Evolutionary conservation across 202 grass and related monocot species (phyloP).

Genomic region (Digitaria exilis): DNA sequence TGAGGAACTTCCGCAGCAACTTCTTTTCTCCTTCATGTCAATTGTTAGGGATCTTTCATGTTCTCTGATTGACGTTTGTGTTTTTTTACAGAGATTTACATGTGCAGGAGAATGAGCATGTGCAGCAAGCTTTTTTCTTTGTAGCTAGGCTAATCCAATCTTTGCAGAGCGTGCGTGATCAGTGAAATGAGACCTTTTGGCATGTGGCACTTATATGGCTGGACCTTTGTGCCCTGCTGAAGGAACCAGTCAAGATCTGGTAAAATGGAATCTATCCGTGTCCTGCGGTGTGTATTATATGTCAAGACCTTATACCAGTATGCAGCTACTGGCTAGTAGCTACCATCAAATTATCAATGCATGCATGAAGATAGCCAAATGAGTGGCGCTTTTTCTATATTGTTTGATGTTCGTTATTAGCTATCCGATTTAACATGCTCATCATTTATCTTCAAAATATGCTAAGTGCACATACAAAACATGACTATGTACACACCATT

Average conservation of each 20-base stretch:
- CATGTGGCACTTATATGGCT: neutral
- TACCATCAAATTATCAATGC: neutral
- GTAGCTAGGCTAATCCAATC: neutral
- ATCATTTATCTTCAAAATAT: neutral
- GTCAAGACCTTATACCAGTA: neutral
- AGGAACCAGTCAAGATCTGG: slow-evolving; percentile 20
- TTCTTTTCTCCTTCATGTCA: neutral
- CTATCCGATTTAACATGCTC: neutral
- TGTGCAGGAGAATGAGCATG: slow-evolving; percentile 37
- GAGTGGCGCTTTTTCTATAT: neutral
- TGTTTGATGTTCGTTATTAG: neutral
- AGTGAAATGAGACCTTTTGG: neutral
- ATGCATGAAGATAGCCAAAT: neutral
- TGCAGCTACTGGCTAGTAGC: neutral
- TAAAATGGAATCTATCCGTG: neutral
- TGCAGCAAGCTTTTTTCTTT: neutral
- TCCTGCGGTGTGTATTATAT: neutral
- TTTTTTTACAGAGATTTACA: slow-evolving; percentile 2
- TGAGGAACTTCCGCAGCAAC: slow-evolving; percentile 17
- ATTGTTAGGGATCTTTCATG: slow-evolving; percentile 11
- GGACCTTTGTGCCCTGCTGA: neutral
- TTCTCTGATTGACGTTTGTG: slow-evolving; percentile 29
- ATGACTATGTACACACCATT: neutral
- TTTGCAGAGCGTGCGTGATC: neutral
- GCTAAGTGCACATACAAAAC: neutral